Evolutionary conservation across 352 stramenopile species (phyloP).

Genomic region (Lagenidium giganteum): DNA sequence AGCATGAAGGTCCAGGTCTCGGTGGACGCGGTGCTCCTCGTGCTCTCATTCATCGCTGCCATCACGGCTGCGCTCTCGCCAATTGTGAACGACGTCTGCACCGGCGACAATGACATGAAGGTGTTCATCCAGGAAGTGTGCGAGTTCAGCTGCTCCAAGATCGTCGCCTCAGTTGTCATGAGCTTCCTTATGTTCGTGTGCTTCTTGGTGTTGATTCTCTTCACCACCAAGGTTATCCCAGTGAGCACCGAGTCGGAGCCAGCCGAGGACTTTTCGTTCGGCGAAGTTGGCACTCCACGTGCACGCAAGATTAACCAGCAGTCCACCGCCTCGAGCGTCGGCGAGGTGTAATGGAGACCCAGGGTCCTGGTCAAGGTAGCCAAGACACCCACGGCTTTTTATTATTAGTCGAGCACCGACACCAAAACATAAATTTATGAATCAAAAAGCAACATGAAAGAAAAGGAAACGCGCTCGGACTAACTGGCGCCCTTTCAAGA

Average conservation of each 20-base stretch:
- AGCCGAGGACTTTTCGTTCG: conserved; percentile 45
- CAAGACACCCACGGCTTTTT: background rate
- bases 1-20: conserved; percentile 25
- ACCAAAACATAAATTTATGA: too few species aligned
- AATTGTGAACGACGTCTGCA: conserved; percentile 49
- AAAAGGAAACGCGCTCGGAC: too few species aligned
- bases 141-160: conserved; percentile 56
- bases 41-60: conserved; percentile 55
- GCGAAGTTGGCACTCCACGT: conserved; percentile 31
- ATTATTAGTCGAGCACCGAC: too few species aligned
- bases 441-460: too few species aligned
- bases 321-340: conserved; percentile 8
- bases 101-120: conserved; percentile 36
- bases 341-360: conserved; percentile 40
- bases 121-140: conserved; percentile 52
- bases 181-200: conserved; percentile 53
- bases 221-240: conserved; percentile 35
- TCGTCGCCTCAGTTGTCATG: conserved; percentile 40
- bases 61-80: conserved; percentile 48
- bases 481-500: too few species aligned
- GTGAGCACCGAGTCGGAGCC: conserved; percentile 6
- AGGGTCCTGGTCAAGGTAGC: too few species aligned
- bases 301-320: conserved; percentile 27
- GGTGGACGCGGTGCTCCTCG: conserved; percentile 44
- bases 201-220: conserved; percentile 49